phyloP scores from a whole-genome alignment of 192 early-diverging fungal species.

The Coemansia sp. region DNA sequence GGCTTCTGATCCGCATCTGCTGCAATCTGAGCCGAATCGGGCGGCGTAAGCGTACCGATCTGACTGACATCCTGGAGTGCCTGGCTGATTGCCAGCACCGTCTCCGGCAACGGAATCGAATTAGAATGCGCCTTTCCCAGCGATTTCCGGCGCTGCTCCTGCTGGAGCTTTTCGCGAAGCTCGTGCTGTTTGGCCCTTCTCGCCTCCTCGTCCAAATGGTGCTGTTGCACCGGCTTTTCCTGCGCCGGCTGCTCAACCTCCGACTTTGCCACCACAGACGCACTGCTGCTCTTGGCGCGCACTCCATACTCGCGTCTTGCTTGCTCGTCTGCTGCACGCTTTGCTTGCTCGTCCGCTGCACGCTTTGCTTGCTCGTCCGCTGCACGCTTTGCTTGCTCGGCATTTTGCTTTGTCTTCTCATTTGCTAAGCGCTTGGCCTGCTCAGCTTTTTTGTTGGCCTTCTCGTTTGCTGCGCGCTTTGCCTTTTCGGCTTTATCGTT shows the following conservation, averaged over 20 bases:
- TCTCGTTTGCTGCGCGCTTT: no score
- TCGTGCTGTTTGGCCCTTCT: constrained; percentile 2
- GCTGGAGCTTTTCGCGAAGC: constrained; percentile 1
- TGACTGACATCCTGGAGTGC: background rate
- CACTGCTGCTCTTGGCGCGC: background rate
- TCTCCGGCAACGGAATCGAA: background rate
- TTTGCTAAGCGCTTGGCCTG: background rate
- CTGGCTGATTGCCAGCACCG: constrained; percentile 3
- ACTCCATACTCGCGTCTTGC: background rate
- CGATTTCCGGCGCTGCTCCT: constrained; percentile 1
- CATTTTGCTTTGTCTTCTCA: no score
- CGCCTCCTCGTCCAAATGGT: background rate
- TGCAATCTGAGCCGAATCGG: background rate
- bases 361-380: background rate
- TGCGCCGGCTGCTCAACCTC: no score
- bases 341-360: background rate
- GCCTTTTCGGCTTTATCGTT: no score
- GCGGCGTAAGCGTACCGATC: background rate
- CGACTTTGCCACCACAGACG: background rate
- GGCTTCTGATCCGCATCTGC: background rate
- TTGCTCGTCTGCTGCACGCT: background rate
- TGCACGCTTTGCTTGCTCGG: background rate
- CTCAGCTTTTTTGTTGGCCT: background rate
- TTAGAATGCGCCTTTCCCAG: background rate
- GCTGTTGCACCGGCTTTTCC: no score